These are phyloP conservation scores for Bruguiera parviflora DNA, from an alignment of 345 rosid species.

Conservation along the genomic window DNA sequence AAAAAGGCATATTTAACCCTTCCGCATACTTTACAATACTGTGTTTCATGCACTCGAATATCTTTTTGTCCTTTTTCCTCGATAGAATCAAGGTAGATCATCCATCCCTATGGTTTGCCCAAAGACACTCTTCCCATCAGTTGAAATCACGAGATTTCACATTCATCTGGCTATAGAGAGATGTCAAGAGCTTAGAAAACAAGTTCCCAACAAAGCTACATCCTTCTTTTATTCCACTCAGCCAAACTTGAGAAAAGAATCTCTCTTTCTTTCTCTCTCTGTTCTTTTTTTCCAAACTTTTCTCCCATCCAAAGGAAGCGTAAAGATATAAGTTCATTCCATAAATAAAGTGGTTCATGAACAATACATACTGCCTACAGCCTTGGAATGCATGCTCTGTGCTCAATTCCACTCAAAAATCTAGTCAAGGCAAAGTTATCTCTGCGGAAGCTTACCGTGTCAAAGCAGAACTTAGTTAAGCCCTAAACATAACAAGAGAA, in stretches of 20 bases:
- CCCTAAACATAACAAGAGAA: too few relatives aligned
- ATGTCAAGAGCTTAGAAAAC: neutral
- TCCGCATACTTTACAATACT: too few relatives aligned
- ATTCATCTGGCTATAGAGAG: slow-evolving; percentile 6
- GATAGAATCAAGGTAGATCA: too few relatives aligned
- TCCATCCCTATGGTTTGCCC: too few relatives aligned
- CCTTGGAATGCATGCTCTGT: neutral
- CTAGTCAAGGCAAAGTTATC: neutral
- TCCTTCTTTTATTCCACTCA: slow-evolving; percentile 12
- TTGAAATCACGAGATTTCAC: slow-evolving; percentile 21
- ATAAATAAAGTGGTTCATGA: slow-evolving; percentile 15
- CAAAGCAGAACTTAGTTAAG: too few relatives aligned
- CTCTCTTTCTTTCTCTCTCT: slow-evolving; percentile 7
- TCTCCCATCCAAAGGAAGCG: slow-evolving; percentile 39
- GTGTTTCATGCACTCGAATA: too few relatives aligned
- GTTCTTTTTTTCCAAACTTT: slow-evolving; percentile 15
- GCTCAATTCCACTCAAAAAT: neutral
- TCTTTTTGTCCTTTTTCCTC: too few relatives aligned
- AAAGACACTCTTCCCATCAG: neutral
- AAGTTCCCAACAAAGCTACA: slow-evolving; percentile 25
- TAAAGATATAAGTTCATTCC: slow-evolving; percentile 19
- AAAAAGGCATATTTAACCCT: too few relatives aligned
- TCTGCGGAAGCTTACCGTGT: neutral
- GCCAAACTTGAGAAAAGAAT: slow-evolving; percentile 26
- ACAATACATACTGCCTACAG: neutral